Evolutionary conservation across 2,329 filamentous ascomycete genomes (phyloP).

Genomic region (Magnaporthiopsis incrustans): DNA sequence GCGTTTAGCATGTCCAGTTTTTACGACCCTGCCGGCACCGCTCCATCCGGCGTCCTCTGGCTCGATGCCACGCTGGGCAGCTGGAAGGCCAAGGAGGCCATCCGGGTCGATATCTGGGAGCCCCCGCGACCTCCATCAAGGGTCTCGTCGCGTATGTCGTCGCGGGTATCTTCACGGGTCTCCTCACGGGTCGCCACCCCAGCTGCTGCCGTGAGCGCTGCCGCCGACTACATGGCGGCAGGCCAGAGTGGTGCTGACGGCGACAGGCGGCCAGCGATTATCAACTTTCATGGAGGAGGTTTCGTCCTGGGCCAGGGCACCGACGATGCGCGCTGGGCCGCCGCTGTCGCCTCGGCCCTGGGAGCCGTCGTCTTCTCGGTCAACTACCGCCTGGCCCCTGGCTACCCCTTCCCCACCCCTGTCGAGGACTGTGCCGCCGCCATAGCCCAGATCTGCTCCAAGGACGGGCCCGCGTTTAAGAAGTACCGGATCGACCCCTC

Average conservation of each 20-base stretch:
- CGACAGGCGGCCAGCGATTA: slow-evolving; percentile 37
- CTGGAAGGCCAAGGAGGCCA: slow-evolving; percentile 15
- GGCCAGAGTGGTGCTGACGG: background rate
- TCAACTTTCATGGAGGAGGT: slow-evolving; percentile 62
- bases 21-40: slow-evolving; percentile 3
- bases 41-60: slow-evolving; percentile 17
- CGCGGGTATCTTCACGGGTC: background rate
- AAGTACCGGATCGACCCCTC: slow-evolving; percentile 47
- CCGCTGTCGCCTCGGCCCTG: slow-evolving; percentile 23
- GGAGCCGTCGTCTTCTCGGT: slow-evolving; percentile 55
- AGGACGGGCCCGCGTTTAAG: slow-evolving; percentile 17
- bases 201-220: background rate
- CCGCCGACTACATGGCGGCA: background rate
- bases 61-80: slow-evolving; percentile 18
- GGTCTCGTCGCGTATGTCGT: background rate
- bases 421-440: slow-evolving; percentile 60
- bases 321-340: slow-evolving; percentile 55
- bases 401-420: slow-evolving; percentile 54
- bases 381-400: slow-evolving; percentile 61
- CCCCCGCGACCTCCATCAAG: background rate
- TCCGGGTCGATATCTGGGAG: slow-evolving; percentile 17
- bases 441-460: slow-evolving; percentile 44
- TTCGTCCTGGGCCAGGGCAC: slow-evolving; percentile 56
- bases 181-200: background rate
- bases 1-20: slow-evolving; percentile 15